Evolutionary conservation across 257 asterid genomes (phyloP).

Genomic region (Solanum sejunctum): DNA sequence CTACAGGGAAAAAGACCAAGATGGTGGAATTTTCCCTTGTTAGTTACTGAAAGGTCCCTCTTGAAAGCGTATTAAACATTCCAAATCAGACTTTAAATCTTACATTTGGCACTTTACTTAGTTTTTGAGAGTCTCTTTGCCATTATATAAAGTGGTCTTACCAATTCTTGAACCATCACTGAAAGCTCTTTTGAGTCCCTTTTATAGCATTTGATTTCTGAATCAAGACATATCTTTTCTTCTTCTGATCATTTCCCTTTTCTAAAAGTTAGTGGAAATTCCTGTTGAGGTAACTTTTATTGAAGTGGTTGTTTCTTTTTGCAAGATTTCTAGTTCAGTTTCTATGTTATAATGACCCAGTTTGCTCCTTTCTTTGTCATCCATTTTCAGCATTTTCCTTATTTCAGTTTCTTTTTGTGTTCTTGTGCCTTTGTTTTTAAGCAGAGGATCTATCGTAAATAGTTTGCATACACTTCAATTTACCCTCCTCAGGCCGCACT

Average conservation of each 20-base stretch:
- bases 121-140: slow-evolving; percentile 1
- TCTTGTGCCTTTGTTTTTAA: not conserved
- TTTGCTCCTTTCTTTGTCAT: not conserved
- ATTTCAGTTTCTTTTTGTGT: not conserved
- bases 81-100: not conserved
- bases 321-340: not conserved
- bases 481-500: not conserved
- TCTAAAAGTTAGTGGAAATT: not conserved
- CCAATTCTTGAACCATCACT: not conserved
- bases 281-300: not conserved
- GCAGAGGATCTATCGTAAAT: not conserved
- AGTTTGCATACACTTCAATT: too few species aligned
- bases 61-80: slow-evolving; percentile 15
- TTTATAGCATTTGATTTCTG: not conserved
- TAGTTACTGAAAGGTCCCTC: slow-evolving; percentile 13
- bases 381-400: not conserved
- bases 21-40: slow-evolving; percentile 1
- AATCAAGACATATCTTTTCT: not conserved
- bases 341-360: not conserved
- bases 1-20: not conserved
- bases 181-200: not conserved
- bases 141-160: not conserved
- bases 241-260: not conserved
- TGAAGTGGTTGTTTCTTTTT: not conserved
- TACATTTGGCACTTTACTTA: slow-evolving; percentile 11